These are phyloP conservation scores for Pichia sp. DNA, from an alignment of 1,139 yeast species.

Conservation along the genomic window DNA sequence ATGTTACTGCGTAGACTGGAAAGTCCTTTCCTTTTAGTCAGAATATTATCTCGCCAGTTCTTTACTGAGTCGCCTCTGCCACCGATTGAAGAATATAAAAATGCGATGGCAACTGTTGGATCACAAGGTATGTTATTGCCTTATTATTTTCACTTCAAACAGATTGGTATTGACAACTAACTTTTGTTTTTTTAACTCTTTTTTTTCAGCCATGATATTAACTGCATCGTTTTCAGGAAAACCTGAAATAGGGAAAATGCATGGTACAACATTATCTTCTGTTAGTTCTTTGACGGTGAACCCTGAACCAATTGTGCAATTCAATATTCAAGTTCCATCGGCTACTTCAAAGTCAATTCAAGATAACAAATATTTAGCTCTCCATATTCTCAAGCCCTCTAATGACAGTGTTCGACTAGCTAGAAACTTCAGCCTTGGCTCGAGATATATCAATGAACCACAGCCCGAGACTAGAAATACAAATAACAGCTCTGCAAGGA, in stretches of 20 bases:
- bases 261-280: constrained; percentile 80
- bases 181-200: background rate
- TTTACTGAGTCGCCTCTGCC: constrained; percentile 20
- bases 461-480: background rate
- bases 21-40: background rate
- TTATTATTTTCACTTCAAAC: background rate
- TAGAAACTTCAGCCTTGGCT: constrained; percentile 59
- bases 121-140: constrained; percentile 28
- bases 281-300: constrained; percentile 70
- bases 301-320: constrained; percentile 72
- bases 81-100: constrained; percentile 28
- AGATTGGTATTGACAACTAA: background rate
- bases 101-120: constrained; percentile 33
- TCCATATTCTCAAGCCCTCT: constrained; percentile 70
- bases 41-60: constrained; percentile 5
- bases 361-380: constrained; percentile 51
- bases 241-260: constrained; percentile 32
- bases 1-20: background rate
- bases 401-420: constrained; percentile 49
- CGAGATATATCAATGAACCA: constrained; percentile 27
- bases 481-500: background rate
- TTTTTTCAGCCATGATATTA: constrained; percentile 37
- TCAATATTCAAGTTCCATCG: constrained; percentile 80
- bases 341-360: constrained; percentile 67
- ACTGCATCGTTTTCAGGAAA: constrained; percentile 33